Base-by-base conservation (phyloP, 495 filamentous ascomycete genomes). In the Penicillium steckii region DNA sequence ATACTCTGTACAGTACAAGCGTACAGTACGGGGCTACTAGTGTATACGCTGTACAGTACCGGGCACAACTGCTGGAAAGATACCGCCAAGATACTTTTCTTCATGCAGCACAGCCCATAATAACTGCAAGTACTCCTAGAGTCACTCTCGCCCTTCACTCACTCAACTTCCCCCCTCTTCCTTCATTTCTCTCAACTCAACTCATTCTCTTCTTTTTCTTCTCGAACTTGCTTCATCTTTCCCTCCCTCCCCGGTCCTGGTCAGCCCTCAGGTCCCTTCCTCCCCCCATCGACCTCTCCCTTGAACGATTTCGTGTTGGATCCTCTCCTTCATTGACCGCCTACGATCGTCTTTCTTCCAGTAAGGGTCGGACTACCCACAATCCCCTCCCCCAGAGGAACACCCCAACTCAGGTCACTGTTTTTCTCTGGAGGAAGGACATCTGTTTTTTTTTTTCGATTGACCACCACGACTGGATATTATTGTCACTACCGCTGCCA, bases 251-350 rank as follows among this genome's bases (percentile, higher is more conserved):
- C 12, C 33, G 33, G 33, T 37, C 33, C 33, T 37, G 33, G 33
- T 37, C 33, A 15, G 33, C 5, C 33, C 6, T 37, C 33, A 7
- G 9, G 17, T 46, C 33, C 46, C 47, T 35, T 44, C 48, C 44
- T 52, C 48, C 37, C 46, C 30, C 15, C 19, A 24, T 53, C 25
- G 45, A 38, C 46, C 45, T 48, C 45, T n/a, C 10, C 43, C 29
- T 22, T 17, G 33, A 33, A 48, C 48, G 10, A 19, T 15, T 53
- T 24, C 43, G 19, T 17, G 23, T 46, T 32, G 3, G 8, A 3
- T 26, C 24, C 15, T 26, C 45, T n/a, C n/a, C 26, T 41, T 33
- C 19, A 59, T 55, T 59, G 56, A 59, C 52, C 56, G 50, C 42
- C 52, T 52, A 43, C 43, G 33, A 55, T 45, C 44, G 37, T 47